Evolutionary conservation across 768 basidiomycete species (phyloP), one percentile per base, ranked within the genome.

Genomic region (Kwoniella sp.): DNA sequence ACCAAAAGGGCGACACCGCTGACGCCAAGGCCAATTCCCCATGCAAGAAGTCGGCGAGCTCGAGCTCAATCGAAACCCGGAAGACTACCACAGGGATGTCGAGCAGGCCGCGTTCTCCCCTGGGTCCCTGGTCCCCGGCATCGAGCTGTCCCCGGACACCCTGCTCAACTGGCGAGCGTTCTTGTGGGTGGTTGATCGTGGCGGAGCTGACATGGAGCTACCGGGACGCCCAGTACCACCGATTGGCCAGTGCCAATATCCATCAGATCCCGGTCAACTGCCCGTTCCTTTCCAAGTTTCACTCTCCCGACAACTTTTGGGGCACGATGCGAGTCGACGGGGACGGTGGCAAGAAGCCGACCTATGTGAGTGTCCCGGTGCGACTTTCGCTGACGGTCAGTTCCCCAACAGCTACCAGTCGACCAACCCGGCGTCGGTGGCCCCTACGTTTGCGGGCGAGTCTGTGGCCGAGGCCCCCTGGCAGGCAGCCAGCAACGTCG

Each of bases 21-120:
- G 15, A 19, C 22, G 19, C 1, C 11, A 26, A 53, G 51, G 42
- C 17, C 42, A 53, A 31, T 73, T 63, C 62, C 69, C 67, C 2
- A 59, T 71, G 59, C 60, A 62, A 22, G 60, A 67, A 33, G 63
- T 73, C 22, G 71, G 69, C 11, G 55, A 53, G 25, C 45, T 69
- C 19, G 53, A 48, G 20, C 50, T 73, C 17, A 65, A 71, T 56
- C 15, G 63, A n/a, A 69, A 71, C 47, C 68, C 70, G 3, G 70
- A 71, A 46, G 68, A 70, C 45, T 67, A 71, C 45, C 68, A 69
- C 53, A 56, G 68, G 34, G 72, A 71, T 39, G 68, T 73, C 39
- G 72, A 73, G 45, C 72, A 73, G 59, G 64, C 67, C 11, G 62
- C 62, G 11, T 59, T 59, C 57, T 67, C 65, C 0, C 72, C 72